A percentile compares a stretch with the other conserved stretches of the same genome.
Evolutionary conservation across 768 basidiomycete genomes (phyloP).

Genomic region (Kwoniella sp.): DNA sequence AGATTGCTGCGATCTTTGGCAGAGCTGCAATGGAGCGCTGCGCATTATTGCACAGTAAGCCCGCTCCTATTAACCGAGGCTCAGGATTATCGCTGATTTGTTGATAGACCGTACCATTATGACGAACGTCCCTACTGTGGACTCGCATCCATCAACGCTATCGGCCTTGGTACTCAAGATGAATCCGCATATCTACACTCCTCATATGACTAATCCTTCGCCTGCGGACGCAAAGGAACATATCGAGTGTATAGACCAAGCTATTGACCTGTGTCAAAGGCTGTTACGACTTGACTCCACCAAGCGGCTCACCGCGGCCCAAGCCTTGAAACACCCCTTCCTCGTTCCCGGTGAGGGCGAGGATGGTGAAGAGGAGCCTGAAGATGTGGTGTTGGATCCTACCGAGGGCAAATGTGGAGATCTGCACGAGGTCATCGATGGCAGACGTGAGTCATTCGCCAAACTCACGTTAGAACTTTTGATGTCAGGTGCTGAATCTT

Average conservation of each 20-base stretch:
- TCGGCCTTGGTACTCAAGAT: constrained; percentile 71
- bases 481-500: background rate
- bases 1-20: constrained; percentile 85
- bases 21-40: constrained; percentile 76
- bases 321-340: constrained; percentile 79
- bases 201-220: constrained; percentile 61
- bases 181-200: constrained; percentile 65
- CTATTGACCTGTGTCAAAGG: constrained; percentile 73
- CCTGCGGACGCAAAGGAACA: constrained; percentile 58
- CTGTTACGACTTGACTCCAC: constrained; percentile 77
- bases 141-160: constrained; percentile 70
- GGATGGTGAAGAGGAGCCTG: constrained; percentile 27
- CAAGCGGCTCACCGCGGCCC: constrained; percentile 72
- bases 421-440: constrained; percentile 31
- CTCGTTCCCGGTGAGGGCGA: constrained; percentile 60
- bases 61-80: background rate
- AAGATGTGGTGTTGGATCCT: constrained; percentile 23
- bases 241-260: constrained; percentile 64
- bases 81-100: constrained; percentile 12
- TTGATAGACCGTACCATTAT: constrained; percentile 79
- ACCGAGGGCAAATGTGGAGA: constrained; percentile 37
- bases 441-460: constrained; percentile 33
- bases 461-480: no score
- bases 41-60: constrained; percentile 84
- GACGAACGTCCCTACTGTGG: constrained; percentile 83